Percentiles rank a stretch among this genome's conserved stretches.
phyloP scores from a whole-genome alignment of 495 filamentous ascomycete genomes.

The Penicillium herquei region DNA sequence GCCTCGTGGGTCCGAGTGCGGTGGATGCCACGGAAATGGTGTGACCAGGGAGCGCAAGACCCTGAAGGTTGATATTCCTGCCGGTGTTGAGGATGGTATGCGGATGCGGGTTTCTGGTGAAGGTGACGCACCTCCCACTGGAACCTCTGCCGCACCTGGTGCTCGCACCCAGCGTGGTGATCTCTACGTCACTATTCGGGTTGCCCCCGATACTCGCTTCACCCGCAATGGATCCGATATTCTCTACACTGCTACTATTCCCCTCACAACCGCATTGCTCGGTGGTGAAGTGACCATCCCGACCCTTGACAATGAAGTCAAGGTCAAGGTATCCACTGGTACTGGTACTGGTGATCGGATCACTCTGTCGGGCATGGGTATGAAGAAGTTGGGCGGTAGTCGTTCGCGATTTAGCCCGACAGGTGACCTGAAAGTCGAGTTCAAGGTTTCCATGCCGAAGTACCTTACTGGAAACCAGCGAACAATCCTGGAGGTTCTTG shows the following conservation, averaged over 20 bases:
- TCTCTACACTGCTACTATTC: conserved; percentile 86
- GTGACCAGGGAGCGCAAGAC: conserved; percentile 75
- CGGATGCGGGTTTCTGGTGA: conserved; percentile 74
- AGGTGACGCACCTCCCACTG: conserved; percentile 80
- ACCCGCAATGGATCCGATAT: conserved; percentile 82
- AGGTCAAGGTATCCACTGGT: conserved; percentile 82
- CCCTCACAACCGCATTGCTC: conserved; percentile 87
- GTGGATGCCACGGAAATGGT: conserved; percentile 73
- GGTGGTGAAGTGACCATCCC: conserved; percentile 88
- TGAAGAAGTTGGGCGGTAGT: conserved; percentile 68
- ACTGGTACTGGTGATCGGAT: conserved; percentile 91
- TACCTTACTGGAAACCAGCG: conserved; percentile 86
- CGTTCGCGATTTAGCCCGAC: conserved; percentile 47
- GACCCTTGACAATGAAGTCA: conserved; percentile 85
- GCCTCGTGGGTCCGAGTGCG: conserved; percentile 77
- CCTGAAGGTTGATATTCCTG: conserved; percentile 84
- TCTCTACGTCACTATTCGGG: conserved; percentile 80
- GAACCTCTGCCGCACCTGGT: conserved; percentile 56
- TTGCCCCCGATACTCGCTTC: conserved; percentile 83
- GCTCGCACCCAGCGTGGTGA: conserved; percentile 69
- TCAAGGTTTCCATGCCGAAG: conserved; percentile 93
- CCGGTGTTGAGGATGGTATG: conserved; percentile 95
- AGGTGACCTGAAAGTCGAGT: conserved; percentile 92
- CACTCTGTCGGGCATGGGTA: conserved; percentile 82
- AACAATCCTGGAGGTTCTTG: conserved; percentile 88